Conservation (phyloP, 257 asterid species). For the Osmanthus fragrans region DNA sequence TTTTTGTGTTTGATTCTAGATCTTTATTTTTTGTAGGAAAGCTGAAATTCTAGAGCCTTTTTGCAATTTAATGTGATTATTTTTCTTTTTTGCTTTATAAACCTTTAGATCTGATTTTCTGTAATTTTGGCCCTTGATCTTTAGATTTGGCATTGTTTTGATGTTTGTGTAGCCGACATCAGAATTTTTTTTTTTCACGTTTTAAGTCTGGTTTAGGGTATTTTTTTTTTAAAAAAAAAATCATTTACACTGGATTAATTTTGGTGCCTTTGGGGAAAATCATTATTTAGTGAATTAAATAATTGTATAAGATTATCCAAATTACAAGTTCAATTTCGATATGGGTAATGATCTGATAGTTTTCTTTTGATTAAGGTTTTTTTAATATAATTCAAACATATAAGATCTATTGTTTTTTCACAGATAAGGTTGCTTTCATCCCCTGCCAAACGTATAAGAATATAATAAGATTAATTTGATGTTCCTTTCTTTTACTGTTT, state of each 20-base stretch:
- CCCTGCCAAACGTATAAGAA: not conserved
- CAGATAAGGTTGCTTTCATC: not conserved
- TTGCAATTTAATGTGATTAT: not conserved
- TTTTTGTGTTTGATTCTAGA: slow-evolving; percentile 16
- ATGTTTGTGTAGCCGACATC: not conserved
- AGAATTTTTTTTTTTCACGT: not conserved
- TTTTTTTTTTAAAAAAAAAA: too few relatives aligned
- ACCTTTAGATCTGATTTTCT: slow-evolving; percentile 26
- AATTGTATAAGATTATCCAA: not conserved
- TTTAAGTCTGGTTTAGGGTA: not conserved
- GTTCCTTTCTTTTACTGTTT: not conserved
- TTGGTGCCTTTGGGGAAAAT: not conserved
- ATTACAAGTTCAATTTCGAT: not conserved
- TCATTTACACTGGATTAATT: not conserved
- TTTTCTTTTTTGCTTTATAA: not conserved
- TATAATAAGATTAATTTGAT: not conserved
- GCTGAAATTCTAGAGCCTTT: not conserved
- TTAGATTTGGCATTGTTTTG: not conserved
- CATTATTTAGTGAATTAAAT: not conserved
- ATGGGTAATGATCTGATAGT: not conserved
- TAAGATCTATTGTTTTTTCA: not conserved
- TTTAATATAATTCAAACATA: not conserved
- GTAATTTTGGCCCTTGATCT: slow-evolving; percentile 21
- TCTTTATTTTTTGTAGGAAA: not conserved
- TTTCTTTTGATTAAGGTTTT: not conserved